Evolutionary conservation across 805 yeast species (phyloP), one percentile per base, ranked within the genome.

Genomic region (Saccharomycopsis babjevae): DNA sequence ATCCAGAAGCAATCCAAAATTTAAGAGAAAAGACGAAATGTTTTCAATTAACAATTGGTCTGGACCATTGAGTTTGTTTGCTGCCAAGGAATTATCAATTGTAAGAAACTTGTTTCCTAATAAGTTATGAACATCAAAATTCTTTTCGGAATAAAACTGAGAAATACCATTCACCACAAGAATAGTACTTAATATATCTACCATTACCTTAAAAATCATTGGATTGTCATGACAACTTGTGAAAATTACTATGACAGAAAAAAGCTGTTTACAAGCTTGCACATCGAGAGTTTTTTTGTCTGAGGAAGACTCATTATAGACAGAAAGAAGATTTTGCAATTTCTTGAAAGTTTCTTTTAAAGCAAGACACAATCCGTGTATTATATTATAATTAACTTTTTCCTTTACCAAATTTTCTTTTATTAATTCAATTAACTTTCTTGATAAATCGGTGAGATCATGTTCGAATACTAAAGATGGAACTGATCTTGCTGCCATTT

Each of bases 401-500:
- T 70, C 65, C 7, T 54, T 39, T 6, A 57, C 10, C 8, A 79
- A 65, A 0, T 59, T 40, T 3, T 57, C 38, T 18, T 46, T 2
- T 10, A 46, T 46, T 22, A 22, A 22, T 11, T 11, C 10, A 6
- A 46, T 46, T 22, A 46, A 13, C n/a, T 46, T 46, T 28, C 28
- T 46, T 5, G 76, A 67, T 39, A 76, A 76, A 3, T 65, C 65
- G 1, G 67, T 61, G 1, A 72, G 67, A 8, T 73, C 69, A 1
- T 72, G 74, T 30, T 42, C 54, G 28, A 43, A 61, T 1, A 81
- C 69, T 56, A 86, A 70, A 0, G 85, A 73, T 0, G 86, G 81
- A 1, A 89, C 67, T 4, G 90, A 81, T 68, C 84, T 78, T 0
- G 97, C 89, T 0, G 96, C 88, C 82, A 89, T 81, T 68, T 92